Evolutionary conservation across 2,329 filamentous ascomycete species (phyloP).

Genomic region (Ceratocystis eucalypticola): DNA sequence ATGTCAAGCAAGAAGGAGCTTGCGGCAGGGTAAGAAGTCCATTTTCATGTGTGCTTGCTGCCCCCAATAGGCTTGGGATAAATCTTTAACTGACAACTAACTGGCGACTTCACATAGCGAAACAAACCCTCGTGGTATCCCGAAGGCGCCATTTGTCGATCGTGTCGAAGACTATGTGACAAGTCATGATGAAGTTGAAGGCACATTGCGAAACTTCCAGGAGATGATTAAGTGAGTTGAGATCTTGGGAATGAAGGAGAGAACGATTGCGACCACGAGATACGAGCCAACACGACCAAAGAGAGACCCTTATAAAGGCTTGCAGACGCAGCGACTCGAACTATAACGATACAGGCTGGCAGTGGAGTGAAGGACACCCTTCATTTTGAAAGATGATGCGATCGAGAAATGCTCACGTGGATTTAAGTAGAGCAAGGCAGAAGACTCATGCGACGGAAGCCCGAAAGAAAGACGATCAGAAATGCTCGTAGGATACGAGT

Average conservation of each 20-base stretch:
- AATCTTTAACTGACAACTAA: too few species aligned
- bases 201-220: constrained; percentile 69
- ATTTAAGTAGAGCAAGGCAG: neutral
- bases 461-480: neutral
- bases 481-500: neutral
- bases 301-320: neutral
- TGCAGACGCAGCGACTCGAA: neutral
- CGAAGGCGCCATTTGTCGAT: constrained; percentile 72
- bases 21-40: constrained; percentile 15
- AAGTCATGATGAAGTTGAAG: constrained; percentile 64
- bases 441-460: neutral
- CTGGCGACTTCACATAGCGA: constrained; percentile 26
- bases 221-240: constrained; percentile 76
- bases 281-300: neutral
- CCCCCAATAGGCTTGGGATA: neutral
- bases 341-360: neutral
- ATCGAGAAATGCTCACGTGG: neutral
- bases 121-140: constrained; percentile 72
- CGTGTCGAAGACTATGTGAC: constrained; percentile 79
- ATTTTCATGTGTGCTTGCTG: neutral
- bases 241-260: neutral
- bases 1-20: constrained; percentile 17
- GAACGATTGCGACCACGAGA: neutral
- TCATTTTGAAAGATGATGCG: neutral
- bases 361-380: neutral